Conservation (phyloP, 306 rosid genomes). For the Hippophae rhamnoides region DNA sequence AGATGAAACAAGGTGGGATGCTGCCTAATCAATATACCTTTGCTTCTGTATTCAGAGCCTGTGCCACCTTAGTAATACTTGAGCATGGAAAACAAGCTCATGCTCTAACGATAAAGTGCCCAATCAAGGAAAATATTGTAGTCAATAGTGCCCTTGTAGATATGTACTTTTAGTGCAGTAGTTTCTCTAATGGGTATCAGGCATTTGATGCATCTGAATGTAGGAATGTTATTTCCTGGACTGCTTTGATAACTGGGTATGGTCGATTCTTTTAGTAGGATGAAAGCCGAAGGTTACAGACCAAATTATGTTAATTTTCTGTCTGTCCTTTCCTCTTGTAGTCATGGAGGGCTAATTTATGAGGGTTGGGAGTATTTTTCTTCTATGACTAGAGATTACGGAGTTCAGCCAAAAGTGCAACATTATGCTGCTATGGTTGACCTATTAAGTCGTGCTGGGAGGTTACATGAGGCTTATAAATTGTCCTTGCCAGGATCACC, state of each 20-base stretch:
- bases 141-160: slow-evolving; percentile 63
- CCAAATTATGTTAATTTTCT: slow-evolving; percentile 72
- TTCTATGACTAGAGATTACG: slow-evolving; percentile 54
- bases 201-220: slow-evolving; percentile 43
- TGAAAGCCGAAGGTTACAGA: slow-evolving; percentile 52
- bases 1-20: slow-evolving; percentile 59
- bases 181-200: slow-evolving; percentile 38
- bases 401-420: slow-evolving; percentile 51
- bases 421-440: slow-evolving; percentile 74
- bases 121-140: slow-evolving; percentile 43
- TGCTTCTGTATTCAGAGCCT: slow-evolving; percentile 67
- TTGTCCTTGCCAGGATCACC: slow-evolving; percentile 60
- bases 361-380: slow-evolving; percentile 58
- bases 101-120: slow-evolving; percentile 51
- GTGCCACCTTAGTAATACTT: slow-evolving; percentile 55
- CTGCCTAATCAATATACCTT: slow-evolving; percentile 68
- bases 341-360: slow-evolving; percentile 59
- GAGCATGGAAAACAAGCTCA: slow-evolving; percentile 62
- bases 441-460: slow-evolving; percentile 58
- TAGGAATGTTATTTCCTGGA: slow-evolving; percentile 68
- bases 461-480: slow-evolving; percentile 49
- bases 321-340: slow-evolving; percentile 74
- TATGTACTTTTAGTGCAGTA: slow-evolving; percentile 73
- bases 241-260: slow-evolving; percentile 61
- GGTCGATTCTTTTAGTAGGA: slow-evolving; percentile 47